Conservation (phyloP, 345 rosid genomes). For the Geranium rotundifolium region DNA sequence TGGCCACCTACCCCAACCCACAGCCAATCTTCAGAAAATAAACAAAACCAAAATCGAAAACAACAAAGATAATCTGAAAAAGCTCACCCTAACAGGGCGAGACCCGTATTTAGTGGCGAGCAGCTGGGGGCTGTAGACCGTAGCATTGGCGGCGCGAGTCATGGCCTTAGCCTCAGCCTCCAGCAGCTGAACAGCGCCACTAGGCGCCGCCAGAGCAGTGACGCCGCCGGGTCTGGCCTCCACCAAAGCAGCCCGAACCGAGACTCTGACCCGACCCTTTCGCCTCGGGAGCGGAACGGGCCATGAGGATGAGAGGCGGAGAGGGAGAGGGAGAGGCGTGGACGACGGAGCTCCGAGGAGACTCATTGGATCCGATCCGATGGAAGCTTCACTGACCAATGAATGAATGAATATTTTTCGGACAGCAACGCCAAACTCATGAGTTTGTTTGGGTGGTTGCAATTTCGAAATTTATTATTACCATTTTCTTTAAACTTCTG, state of each 20-base stretch:
- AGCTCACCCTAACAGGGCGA: constrained; percentile 58
- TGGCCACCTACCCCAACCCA: constrained; percentile 32
- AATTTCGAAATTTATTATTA: neutral
- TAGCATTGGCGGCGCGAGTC: constrained; percentile 72
- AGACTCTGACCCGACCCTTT: neutral
- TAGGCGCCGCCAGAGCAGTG: constrained; percentile 9
- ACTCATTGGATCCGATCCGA: neutral
- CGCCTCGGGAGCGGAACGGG: neutral
- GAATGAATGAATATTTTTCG: neutral
- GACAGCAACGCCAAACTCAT: neutral
- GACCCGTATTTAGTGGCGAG: constrained; percentile 58
- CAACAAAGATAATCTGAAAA: neutral
- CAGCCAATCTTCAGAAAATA: neutral
- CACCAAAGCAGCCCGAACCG: constrained; percentile 26
- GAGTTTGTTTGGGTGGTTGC: neutral
- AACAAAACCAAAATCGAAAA: neutral
- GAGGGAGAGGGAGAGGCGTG: neutral
- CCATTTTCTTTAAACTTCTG: neutral
- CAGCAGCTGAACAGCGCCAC: constrained; percentile 35
- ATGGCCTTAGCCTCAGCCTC: constrained; percentile 84
- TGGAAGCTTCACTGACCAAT: neutral
- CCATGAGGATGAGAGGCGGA: neutral
- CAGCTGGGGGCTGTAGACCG: constrained; percentile 67
- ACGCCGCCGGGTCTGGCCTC: constrained; percentile 24
- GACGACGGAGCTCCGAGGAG: neutral